These are phyloP conservation scores for Aspergillus sclerotialis DNA, from an alignment of 2,329 filamentous ascomycete species.

Conservation along the genomic window DNA sequence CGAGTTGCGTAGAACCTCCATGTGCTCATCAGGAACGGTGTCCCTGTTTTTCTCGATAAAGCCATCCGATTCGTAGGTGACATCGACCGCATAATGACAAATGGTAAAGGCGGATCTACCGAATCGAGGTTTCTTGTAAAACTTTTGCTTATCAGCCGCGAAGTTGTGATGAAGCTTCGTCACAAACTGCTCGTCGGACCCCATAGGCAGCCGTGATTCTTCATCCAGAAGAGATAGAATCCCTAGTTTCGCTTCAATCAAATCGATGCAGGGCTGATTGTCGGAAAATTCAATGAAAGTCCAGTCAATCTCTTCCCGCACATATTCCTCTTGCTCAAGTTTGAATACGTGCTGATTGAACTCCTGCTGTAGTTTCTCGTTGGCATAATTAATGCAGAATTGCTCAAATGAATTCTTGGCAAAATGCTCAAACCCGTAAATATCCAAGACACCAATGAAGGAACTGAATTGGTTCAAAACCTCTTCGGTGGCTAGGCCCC, in stretches of 20 bases:
- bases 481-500: slow-evolving; percentile 79
- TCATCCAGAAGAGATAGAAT: slow-evolving; percentile 89
- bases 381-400: slow-evolving; percentile 99
- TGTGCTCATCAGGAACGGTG: slow-evolving; percentile 95
- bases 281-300: slow-evolving; percentile 99
- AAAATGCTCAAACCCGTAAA: slow-evolving; percentile 98
- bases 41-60: slow-evolving; percentile 99
- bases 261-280: slow-evolving; percentile 96
- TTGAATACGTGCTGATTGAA: slow-evolving; percentile 99
- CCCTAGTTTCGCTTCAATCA: slow-evolving; percentile 95
- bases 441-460: slow-evolving; percentile 98
- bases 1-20: slow-evolving; percentile 81
- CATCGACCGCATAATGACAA: slow-evolving; percentile 95
- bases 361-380: slow-evolving; percentile 97
- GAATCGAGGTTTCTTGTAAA: slow-evolving; percentile 98
- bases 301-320: slow-evolving; percentile 96
- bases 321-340: slow-evolving; percentile 95
- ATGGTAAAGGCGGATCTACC: slow-evolving; percentile 97
- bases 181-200: slow-evolving; percentile 93
- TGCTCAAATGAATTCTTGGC: slow-evolving; percentile 99
- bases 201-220: slow-evolving; percentile 94
- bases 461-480: slow-evolving; percentile 74
- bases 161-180: slow-evolving; percentile 95
- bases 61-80: slow-evolving; percentile 97
- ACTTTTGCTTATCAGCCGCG: slow-evolving; percentile 80